Evolutionary conservation across 306 rosid species (phyloP), one percentile per base, ranked within the genome.

Genomic region (Prunus mume): DNA sequence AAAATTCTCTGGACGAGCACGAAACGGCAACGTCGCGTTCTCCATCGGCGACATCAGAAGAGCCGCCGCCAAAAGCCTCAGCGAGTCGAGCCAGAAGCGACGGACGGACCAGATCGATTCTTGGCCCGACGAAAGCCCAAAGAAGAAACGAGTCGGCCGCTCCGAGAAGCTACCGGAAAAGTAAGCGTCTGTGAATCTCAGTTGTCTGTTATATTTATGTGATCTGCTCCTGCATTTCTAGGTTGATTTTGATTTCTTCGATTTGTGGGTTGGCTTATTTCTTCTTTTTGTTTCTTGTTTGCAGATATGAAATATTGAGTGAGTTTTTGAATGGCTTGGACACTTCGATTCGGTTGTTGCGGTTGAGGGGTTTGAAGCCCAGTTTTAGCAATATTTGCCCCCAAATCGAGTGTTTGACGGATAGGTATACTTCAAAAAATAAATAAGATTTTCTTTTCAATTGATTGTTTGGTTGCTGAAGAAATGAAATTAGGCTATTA

Each of bases 291-390:
- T 58, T 0, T 27, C 27, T 64, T 64, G 43, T 65, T 13, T 69
- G 77, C 85, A 92, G 97, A 80, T 88, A 68, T 83, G 90, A 89
- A 28, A 72, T 80, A 50, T 74, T 90, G 74, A 73, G 54, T 3
- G 78, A 82, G 58, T 86, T 92, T 76, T 90, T 92, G 32, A 81
- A 92, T 41, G 69, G 89, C 54, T 69, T 95, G 81, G 89, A 81
- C 60, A 78, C 83, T 80, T 86, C 91, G 58, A 82, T 92, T 75
- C 80, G 87, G 14, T 77, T 95, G 68, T 46, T 83, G 73, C 86
- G 82, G 3, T 56, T 85, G 73, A 89, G 79, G 83, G 84, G 91
- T 3, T 49, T 65, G 13, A 47, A 54, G 18, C 56, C 92, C 0
- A 81, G 84, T 24, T 95, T 92, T 50, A 57, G 78, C 2, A 82